Base-by-base conservation (phyloP, 192 early-diverging fungal species). In the Coemansia sp. region DNA sequence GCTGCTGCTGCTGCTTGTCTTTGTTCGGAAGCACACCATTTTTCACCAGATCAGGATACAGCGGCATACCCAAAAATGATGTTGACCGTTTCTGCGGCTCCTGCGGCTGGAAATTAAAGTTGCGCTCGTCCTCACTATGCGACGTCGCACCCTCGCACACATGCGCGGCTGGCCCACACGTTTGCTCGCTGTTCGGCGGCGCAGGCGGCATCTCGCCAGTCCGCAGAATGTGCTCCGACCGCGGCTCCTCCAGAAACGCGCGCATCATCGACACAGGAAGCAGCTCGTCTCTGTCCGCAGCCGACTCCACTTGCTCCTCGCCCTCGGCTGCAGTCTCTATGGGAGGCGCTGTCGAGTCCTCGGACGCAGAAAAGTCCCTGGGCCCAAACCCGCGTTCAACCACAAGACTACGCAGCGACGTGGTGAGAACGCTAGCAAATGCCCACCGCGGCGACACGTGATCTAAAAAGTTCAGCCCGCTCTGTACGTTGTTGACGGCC, bases 331-430 rank as follows among this genome's bases (percentile, higher is more conserved):
- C 54, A 12, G 3, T 40, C 25, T 42, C 54, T 38, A 19, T 44
- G 16, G 28, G 16, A 10, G 22, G 0, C 21, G 1, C 6, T 23
- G 22, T 47, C 45, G n/a, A n/a, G n/a, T n/a, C n/a, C 16, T 51
- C 11, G 21, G 23, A 16, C 16, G 49, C 49, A 29, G n/a, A n/a
- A n/a, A 23, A 18, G 19, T 52, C 22, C 7, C 22, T 12, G 30
- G 45, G 21, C 8, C 70, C 70, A 54, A 78, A 72, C 9, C 70
- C 75, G 19, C 71, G 63, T 46, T 79, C 76, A n/a, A 73, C 52
- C 31, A 79, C 35, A 29, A 79, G 38, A 42, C 54, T 60, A 28
- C 66, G 65, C 31, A 79, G 40, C 22, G 76, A 62, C 33, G 62
- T 69, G 12, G 67, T 73, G 43, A 79, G 33, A 5, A 73, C 54